Base-by-base conservation (phyloP, 257 asterid genomes). In the Nicotiana tomentosiformis region DNA sequence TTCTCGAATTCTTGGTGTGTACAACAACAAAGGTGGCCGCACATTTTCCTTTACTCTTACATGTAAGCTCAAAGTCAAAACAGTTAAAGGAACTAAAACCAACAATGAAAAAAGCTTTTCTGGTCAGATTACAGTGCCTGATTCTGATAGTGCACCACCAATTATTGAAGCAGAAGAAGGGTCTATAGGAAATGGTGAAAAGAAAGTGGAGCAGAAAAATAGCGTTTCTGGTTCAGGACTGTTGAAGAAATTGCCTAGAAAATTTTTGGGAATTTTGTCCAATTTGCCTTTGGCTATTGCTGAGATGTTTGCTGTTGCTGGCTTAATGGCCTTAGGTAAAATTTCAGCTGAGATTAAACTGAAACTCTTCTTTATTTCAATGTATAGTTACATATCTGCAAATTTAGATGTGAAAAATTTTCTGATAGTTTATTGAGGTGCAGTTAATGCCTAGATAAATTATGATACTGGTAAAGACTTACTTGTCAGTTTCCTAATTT, bases 291-390 rank as follows among this genome's bases (percentile, higher is more conserved):
- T 95, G 89, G 98, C 99, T 85, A 87, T 95, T 80, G 86, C 89
- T 12, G 97, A 95, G 86, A 95, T 95, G 98, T 87, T 89, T 70
- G 87, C 91, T 18, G 80, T 96, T 89, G 98, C 97, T 86, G 95
- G 84, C 66, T 88, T 96, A 60, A 93, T 96, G 99, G 97, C 98
- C 79, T 83, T 94, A 86, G 99, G 99, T 96, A 91, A 10, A 78
- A 58, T 78, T 78, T 37, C 20, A 35, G n/a, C 33, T 11, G 57
- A 69, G 78, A 15, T 35, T 37, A 16, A 16, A 16, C 77, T 46
- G 35, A 20, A 78, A 78, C 11, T 12, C 18, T 78, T 78, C 55
- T 10, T 62, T 76, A 26, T 23, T 14, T 51, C 20, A 26, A 32
- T 70, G 8, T 8, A 18, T 43, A n/a, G 58, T 58, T 29, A 26